Percentiles rank a stretch among this genome's conserved stretches.
Conservation (phyloP, 2,329 filamentous ascomycete species). For the Apiospora marii region DNA sequence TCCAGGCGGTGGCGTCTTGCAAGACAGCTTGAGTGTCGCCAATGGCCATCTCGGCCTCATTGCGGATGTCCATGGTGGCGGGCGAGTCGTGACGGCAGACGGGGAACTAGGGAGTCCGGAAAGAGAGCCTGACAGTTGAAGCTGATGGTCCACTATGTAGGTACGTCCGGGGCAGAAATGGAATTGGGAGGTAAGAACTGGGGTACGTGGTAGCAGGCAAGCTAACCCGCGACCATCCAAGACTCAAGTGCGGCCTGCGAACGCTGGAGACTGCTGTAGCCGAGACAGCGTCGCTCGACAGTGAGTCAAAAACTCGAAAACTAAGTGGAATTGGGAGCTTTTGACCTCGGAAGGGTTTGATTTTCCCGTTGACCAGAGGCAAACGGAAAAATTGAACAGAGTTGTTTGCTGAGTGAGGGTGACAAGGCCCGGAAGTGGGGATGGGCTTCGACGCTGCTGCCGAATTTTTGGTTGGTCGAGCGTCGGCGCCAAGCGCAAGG, state of each 20-base stretch:
- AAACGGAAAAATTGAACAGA: neutral
- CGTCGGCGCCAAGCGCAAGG: constrained; percentile 8
- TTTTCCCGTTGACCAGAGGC: neutral
- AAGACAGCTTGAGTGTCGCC: constrained; percentile 27
- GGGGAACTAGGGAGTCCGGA: neutral
- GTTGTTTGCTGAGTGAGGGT: constrained; percentile 17
- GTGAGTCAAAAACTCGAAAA: neutral
- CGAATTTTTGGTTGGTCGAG: neutral
- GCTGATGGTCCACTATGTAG: neutral
- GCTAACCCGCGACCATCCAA: neutral
- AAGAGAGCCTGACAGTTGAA: neutral
- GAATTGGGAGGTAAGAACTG: neutral
- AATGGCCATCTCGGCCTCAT: constrained; percentile 22
- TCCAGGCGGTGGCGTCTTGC: constrained; percentile 25
- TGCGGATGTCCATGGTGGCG: constrained; percentile 24
- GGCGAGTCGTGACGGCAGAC: neutral
- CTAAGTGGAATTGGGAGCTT: too few species aligned
- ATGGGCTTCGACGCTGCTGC: neutral
- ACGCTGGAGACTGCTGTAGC: neutral
- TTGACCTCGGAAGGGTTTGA: neutral
- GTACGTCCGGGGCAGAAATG: constrained; percentile 1
- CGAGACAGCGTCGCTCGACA: neutral
- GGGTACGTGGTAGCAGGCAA: neutral
- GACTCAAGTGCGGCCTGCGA: neutral
- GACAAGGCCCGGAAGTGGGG: constrained; percentile 5